phyloP scores from a whole-genome alignment of 2,329 filamentous ascomycete species.

The Xylaria sp. region DNA sequence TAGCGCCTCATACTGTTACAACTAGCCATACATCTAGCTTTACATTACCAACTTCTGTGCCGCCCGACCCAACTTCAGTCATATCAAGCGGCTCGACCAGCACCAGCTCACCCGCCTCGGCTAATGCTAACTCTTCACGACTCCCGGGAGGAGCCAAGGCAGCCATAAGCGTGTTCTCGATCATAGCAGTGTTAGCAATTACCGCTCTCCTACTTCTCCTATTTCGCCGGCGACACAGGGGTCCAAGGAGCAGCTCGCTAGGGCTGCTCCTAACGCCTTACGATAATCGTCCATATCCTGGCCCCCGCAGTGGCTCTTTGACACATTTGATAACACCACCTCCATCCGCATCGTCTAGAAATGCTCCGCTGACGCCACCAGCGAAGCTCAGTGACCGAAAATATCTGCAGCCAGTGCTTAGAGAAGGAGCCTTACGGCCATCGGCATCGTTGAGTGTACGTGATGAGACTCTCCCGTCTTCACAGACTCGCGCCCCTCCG shows the following conservation, averaged over 20 bases:
- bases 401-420: slow-evolving; percentile 55
- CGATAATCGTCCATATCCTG: slow-evolving; percentile 44
- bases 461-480: slow-evolving; percentile 50
- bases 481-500: slow-evolving; percentile 54
- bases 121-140: slow-evolving; percentile 40
- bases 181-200: slow-evolving; percentile 54
- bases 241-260: slow-evolving; percentile 32
- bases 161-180: slow-evolving; percentile 58
- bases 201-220: slow-evolving; percentile 54
- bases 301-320: slow-evolving; percentile 51
- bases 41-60: slow-evolving; percentile 6
- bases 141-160: slow-evolving; percentile 57
- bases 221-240: slow-evolving; percentile 49
- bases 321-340: slow-evolving; percentile 58
- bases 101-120: slow-evolving; percentile 14
- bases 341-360: slow-evolving; percentile 47
- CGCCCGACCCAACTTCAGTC: slow-evolving; percentile 11
- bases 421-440: slow-evolving; percentile 35
- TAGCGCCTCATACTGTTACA: neutral
- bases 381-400: slow-evolving; percentile 60
- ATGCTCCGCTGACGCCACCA: slow-evolving; percentile 57
- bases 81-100: slow-evolving; percentile 13
- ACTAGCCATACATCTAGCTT: slow-evolving; percentile 15
- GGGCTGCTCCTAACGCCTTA: slow-evolving; percentile 39
- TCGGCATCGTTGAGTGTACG: slow-evolving; percentile 29